Evolutionary conservation across 306 rosid genomes (phyloP), one percentile per base, ranked within the genome.

Genomic region (Acacia crassicarpa): DNA sequence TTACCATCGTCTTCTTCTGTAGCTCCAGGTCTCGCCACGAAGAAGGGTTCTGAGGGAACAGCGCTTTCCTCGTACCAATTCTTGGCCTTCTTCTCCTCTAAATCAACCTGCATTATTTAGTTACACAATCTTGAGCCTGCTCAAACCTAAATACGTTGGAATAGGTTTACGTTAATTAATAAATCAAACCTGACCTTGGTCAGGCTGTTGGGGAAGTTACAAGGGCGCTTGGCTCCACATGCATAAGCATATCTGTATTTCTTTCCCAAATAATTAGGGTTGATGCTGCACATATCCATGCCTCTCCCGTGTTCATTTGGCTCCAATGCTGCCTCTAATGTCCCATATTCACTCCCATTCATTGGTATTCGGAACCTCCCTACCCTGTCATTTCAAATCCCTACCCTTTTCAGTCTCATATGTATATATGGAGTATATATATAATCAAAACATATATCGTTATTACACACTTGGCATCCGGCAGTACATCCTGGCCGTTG

Each of bases 171-270:
- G 41, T 14, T 48, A 12, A 12, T 0, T 38, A 46, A 46, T 12
- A 12, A 46, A 48, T 48, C 15, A 9, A 53, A 11, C 0, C 35
- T 25, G 11, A 85, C 99, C 97, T 95, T 95, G 45, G 98, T 93
- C 84, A 95, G 91, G 51, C 94, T 92, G 89, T 95, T 95, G 81
- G 99, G 99, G 54, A 93, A 95, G 78, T 95, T 91, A 90, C 99
- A 95, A 53, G 99, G 99, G 70, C 99, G 93, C 14, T 73, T 73
- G n/a, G 99, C 99, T 63, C 99, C 99, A 87, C 96, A 93, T 43
- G 98, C 99, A 77, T 93, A 95, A 41, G 98, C 92, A 78, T 89
- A 95, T 91, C 96, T 87, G 84, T 95, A 95, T 74, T 89, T 86
- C 84, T 80, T 84, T 51, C 99, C 99, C 78, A 93, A 41, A 76